Evolutionary conservation across 177 flowering plant species (phyloP).

Genomic region (Vitis hybrid): DNA sequence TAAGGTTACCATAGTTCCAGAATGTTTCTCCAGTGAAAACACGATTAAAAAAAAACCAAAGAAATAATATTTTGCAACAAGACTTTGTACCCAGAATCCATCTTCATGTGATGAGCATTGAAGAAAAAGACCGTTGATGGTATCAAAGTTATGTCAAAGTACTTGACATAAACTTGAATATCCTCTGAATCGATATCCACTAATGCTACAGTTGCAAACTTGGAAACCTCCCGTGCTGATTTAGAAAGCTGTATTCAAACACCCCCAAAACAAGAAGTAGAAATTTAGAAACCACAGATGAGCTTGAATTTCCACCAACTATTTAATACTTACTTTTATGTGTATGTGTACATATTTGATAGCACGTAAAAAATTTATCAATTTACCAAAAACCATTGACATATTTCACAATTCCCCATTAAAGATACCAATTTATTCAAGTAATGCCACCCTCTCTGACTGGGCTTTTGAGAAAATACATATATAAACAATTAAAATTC

Average conservation of each 20-base stretch:
- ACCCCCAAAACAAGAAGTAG: background rate
- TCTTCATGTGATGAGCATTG: conserved; percentile 99
- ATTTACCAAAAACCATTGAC: too few relatives aligned
- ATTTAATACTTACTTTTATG: too few relatives aligned
- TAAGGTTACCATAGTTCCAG: too few relatives aligned
- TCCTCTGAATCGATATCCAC: conserved; percentile 87
- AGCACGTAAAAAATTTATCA: too few relatives aligned
- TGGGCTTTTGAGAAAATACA: too few relatives aligned
- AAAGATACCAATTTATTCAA: too few relatives aligned
- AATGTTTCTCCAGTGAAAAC: background rate
- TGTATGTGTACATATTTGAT: too few relatives aligned
- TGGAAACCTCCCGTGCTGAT: conserved; percentile 78
- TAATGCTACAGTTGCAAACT: conserved; percentile 67
- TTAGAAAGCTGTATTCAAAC: conserved; percentile 56
- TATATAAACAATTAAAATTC: too few relatives aligned
- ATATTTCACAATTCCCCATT: too few relatives aligned
- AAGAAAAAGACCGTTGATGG: conserved; percentile 95
- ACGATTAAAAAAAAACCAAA: background rate
- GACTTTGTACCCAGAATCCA: conserved; percentile 84
- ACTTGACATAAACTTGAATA: conserved; percentile 82
- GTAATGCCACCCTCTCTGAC: too few relatives aligned
- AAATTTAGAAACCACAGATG: background rate
- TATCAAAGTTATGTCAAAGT: conserved; percentile 76
- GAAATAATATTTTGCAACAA: background rate
- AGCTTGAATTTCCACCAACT: too few relatives aligned